Base-by-base conservation (phyloP, 805 yeast species). In the Starmerella vitae region DNA sequence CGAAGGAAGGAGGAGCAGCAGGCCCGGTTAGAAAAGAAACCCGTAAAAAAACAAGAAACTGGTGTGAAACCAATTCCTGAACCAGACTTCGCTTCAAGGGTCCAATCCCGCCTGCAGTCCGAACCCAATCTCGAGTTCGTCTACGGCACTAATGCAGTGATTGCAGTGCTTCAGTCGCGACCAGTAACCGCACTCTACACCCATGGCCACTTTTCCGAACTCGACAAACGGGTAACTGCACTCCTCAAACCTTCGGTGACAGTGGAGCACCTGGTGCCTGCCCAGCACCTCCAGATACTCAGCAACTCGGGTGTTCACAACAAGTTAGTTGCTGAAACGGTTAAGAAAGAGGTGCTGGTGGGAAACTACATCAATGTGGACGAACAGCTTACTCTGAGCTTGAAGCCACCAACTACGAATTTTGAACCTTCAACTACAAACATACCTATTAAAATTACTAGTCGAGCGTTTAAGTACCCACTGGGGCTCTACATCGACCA, bases 401-500 rank as follows among this genome's bases (percentile, higher is more conserved):
- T 24, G 38, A 21, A 15, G 25, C 14, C 14, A 17, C 26, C 14
- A 36, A 39, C 13, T 31, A 24, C 13, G 27, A 24, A 24, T 24
- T 9, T 24, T 24, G 27, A 9, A 13, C 13, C 27, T 24, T 7
- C 30, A 6, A 13, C 10, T 12, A 27, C 6, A 6, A 27, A 10
- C 17, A 14, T 6, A 27, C 8, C 10, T 12, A 10, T 27, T 27
- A 8, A n/a, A 27, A 6, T 27, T 13, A 7, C 14, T 6, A 6
- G 7, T 3, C 36, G 33, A 15, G 17, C 12, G 17, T 25, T 36
- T 33, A 34, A 15, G n/a, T n/a, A 7, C 12, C 45, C 94, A 2
- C 50, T 85, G 14, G 94, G 84, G 0, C 48, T 84, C 3, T 83
- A 68, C 50, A 59, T 84, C 20, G 94, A 84, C 57, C 83, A 80